Base-by-base conservation (phyloP, 2,329 filamentous ascomycete genomes). In the Colletotrichum paranaense region DNA sequence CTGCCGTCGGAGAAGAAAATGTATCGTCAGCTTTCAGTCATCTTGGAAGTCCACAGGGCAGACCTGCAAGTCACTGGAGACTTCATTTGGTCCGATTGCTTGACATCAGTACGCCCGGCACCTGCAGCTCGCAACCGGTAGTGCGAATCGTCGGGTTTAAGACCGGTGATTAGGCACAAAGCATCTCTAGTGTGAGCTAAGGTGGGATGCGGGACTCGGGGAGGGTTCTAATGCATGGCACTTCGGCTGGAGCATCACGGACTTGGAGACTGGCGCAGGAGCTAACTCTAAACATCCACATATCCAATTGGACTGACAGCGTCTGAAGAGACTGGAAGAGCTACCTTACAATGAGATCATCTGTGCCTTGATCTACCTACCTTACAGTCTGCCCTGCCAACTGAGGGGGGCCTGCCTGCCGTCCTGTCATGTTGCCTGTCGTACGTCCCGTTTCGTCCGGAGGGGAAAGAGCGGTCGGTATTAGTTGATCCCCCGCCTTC, bases 261-360 rank as follows among this genome's bases (percentile, higher is more conserved):
- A 62, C 53, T 64, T 49, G 46, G 30, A 73, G 66, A 28, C 22
- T 49, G 26, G n/a, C 55, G 55, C 65, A 30, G 64, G 22, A 42
- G 32, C 57, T 42, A 69, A 64, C 66, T 56, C 32, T 56, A 64
- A 69, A 70, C 30, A n/a, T 62, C 24, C 42, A 62, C 32, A 73
- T 64, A 53, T 60, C 70, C 70, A 70, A 55, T 57, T 49, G 55
- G 46, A 56, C 58, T 32, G n/a, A 16, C 16, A 14, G 3, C 9
- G 19, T 22, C 38, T 16, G 35, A 3, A 22, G 26, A 28, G 19
- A 52, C 35, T 72, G 57, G 12, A 38, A 26, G 32, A 64, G 59
- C 42, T 59, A 64, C 42, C 12, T 42, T 42, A 19, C 38, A 19
- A 69, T 69, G 66, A 73, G 26, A 64, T 69, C 70, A 73, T 46